Percentiles rank a stretch among this genome's conserved stretches.
Conservation (phyloP, 2,329 filamentous ascomycete genomes). For the Herpomyces periplanetae region DNA sequence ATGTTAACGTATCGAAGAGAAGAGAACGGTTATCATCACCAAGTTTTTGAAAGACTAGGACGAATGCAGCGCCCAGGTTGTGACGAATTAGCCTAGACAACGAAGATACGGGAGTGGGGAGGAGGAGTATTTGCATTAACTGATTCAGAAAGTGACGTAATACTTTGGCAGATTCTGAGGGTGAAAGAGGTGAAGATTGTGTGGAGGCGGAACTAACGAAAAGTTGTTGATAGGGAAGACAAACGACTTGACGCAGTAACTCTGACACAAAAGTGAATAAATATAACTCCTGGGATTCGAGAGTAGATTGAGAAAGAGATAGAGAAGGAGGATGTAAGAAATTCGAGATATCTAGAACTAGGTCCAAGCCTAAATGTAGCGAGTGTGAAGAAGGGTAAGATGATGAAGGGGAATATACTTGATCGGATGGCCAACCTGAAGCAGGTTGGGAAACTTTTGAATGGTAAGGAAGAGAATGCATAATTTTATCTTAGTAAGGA, state of each 20-base stretch:
- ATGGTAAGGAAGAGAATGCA: too few species aligned
- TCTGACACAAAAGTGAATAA: conserved; percentile 56
- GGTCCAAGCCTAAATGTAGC: conserved; percentile 17
- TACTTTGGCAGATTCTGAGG: too few species aligned
- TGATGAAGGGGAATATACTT: too few species aligned
- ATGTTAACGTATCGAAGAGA: conserved; percentile 74
- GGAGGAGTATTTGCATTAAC: too few species aligned
- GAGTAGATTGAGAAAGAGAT: too few species aligned
- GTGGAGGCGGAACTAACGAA: conserved; percentile 34
- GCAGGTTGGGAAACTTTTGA: too few species aligned
- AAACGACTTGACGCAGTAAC: conserved; percentile 36
- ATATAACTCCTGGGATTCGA: conserved; percentile 89
- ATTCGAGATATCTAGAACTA: conserved; percentile 59
- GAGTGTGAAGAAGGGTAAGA: too few species aligned
- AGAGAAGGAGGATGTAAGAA: conserved; percentile 47
- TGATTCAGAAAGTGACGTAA: too few species aligned
- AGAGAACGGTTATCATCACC: conserved; percentile 75
- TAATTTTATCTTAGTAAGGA: too few species aligned
- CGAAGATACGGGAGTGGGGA: too few species aligned
- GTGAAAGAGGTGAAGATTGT: too few species aligned
- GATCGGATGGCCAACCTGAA: too few species aligned
- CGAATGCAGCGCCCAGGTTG: conserved; percentile 48
- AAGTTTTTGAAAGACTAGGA: conserved; percentile 35
- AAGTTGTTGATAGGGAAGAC: conserved; percentile 57
- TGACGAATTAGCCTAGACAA: conserved; percentile 61